Base-by-base conservation (phyloP, 148 eudicot genomes). In the Vaccinium myrtillus region DNA sequence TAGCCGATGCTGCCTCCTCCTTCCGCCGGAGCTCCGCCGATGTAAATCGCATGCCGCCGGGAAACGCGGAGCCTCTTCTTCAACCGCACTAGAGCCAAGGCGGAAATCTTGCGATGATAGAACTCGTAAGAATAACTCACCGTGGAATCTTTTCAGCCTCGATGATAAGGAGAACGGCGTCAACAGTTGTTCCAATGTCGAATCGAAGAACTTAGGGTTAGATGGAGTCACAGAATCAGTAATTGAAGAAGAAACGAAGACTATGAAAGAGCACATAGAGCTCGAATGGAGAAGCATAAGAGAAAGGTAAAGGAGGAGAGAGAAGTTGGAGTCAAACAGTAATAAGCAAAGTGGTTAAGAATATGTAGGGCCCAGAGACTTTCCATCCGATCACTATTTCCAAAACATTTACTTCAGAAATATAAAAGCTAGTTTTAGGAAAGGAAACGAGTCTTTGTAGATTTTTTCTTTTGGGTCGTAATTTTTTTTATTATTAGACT, bases 231-330 rank as follows among this genome's bases (percentile, higher is more conserved):
- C 86, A 23, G 88, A 87, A 85, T 78, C 91, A 39, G 86, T 59
- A 49, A 83, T 18, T 6, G 86, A 87, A 73, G 91, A 87, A 63
- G 92, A 92, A 18, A 67, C 81, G 56, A 97, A 87, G 87, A 90
- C 98, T 9, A 94, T 97, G 92, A 94, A 95, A 80, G 99, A 97
- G 88, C 90, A 89, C 49, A 95, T 97, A 80, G 96, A 97, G 85
- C 92, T 95, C 74, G 98, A 97, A 86, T 79, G 89, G 10, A 77
- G n/a, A n/a, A n/a, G n/a, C n/a, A n/a, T n/a, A n/a, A n/a, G n/a
- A n/a, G n/a, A n/a, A n/a, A n/a, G n/a, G n/a, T n/a, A n/a, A n/a
- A n/a, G n/a, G n/a, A n/a, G n/a, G n/a, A n/a, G n/a, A n/a, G n/a
- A n/a, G n/a, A n/a, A n/a, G n/a, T n/a, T n/a, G n/a, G n/a, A n/a